Conservation (phyloP, 805 yeast species). For the Metschnikowia lunata region DNA sequence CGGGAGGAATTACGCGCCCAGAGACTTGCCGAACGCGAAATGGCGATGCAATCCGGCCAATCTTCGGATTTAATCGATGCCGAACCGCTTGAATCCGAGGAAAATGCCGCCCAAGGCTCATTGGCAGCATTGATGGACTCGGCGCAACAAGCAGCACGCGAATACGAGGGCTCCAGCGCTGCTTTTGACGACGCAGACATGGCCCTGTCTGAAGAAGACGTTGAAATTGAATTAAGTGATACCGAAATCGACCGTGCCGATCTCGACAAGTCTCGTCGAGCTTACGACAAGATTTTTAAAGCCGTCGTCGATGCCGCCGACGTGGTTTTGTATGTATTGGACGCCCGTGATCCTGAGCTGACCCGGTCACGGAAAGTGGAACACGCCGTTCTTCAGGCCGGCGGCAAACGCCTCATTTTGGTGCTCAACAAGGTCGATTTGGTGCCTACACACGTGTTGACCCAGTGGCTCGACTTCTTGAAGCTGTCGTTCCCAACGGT, state of each 20-base stretch:
- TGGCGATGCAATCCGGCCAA: constrained; percentile 36
- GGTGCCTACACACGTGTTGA: constrained; percentile 78
- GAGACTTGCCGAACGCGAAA: constrained; percentile 46
- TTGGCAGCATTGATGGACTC: constrained; percentile 84
- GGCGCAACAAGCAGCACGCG: constrained; percentile 83
- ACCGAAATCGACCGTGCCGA: constrained; percentile 44
- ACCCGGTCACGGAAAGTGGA: constrained; percentile 91
- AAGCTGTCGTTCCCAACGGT: constrained; percentile 85
- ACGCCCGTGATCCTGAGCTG: constrained; percentile 95
- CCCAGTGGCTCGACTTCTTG: constrained; percentile 78
- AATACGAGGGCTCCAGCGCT: constrained; percentile 54
- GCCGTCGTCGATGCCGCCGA: constrained; percentile 90
- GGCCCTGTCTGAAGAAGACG: constrained; percentile 34
- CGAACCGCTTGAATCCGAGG: constrained; percentile 39
- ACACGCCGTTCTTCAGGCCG: constrained; percentile 76
- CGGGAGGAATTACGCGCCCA: constrained; percentile 46
- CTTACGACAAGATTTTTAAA: constrained; percentile 91
- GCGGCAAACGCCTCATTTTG: constrained; percentile 78
- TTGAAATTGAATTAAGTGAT: constrained; percentile 41
- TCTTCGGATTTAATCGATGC: constrained; percentile 31
- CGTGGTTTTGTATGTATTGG: constrained; percentile 87
- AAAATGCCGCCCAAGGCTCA: constrained; percentile 42
- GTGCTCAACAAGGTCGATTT: constrained; percentile 90
- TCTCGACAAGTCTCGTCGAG: constrained; percentile 74
- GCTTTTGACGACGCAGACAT: constrained; percentile 27